Conservation (phyloP, 352 stramenopile genomes). For the Globisporangium alternatum region DNA sequence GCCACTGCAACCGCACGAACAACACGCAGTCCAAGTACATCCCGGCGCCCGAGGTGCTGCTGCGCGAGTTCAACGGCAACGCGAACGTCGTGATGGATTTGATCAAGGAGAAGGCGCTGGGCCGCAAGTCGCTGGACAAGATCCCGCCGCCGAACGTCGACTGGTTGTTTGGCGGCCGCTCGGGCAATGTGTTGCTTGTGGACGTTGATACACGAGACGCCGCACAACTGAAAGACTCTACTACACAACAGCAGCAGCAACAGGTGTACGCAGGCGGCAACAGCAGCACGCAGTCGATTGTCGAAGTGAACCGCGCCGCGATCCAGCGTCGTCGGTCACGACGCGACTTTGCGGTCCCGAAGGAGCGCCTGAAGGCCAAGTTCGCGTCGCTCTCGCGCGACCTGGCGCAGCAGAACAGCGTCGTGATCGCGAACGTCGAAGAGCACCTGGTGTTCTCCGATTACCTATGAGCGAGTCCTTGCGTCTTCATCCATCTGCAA, state of each 20-base stretch:
- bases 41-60: conserved; percentile 57
- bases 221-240: background rate
- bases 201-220: conserved; percentile 23
- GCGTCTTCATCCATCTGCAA: background rate
- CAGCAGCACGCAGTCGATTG: conserved; percentile 33
- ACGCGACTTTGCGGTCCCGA: conserved; percentile 60
- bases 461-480: conserved; percentile 36
- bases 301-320: conserved; percentile 57
- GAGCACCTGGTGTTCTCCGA: conserved; percentile 76
- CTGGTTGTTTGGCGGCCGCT: conserved; percentile 48
- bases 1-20: conserved; percentile 63
- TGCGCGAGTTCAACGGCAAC: conserved; percentile 68
- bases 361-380: conserved; percentile 69
- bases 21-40: conserved; percentile 77
- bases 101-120: conserved; percentile 69
- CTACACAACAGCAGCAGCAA: background rate
- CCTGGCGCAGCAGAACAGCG: conserved; percentile 41
- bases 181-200: conserved; percentile 49
- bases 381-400: conserved; percentile 62
- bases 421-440: conserved; percentile 41
- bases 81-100: conserved; percentile 62
- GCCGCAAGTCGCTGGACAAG: conserved; percentile 60
- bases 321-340: conserved; percentile 39
- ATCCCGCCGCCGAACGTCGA: conserved; percentile 62
- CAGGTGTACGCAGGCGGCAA: conserved; percentile 3